Evolutionary conservation across 768 basidiomycete genomes (phyloP), one percentile per base, ranked within the genome.

Genomic region (Hirschioporus abietinus): DNA sequence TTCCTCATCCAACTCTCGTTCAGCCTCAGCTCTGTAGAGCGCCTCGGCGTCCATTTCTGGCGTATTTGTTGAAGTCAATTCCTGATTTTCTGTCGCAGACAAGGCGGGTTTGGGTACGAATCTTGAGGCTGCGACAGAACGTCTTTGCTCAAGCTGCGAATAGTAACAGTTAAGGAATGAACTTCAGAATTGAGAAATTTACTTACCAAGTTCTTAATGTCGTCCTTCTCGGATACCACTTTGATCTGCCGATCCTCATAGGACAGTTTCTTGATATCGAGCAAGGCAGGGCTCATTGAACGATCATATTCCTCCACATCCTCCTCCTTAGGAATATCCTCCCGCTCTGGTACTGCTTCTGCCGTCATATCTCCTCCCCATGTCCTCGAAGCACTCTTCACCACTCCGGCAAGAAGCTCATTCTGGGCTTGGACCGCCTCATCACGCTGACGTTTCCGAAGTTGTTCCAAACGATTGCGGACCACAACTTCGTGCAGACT

Each of bases 401-500:
- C 88, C 65, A 93, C 92, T 60, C 90, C 92, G 35, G 92, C 91
- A 65, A 92, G 82, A 59, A 92, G 80, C 74, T 99, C 96, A 75
- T 95, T 91, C 72, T 97, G 95, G 0, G 95, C 95, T 71, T 92
- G 92, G 62, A 96, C 76, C 2, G 97, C 97, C 76, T 99, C 97
- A 72, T 99, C 96, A 66, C 97, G 86, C 77, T 99, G 97, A 64
- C 90, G 86, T 76, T 95, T 95, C 65, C 97, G 92, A 63, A 99
- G 86, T 72, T 99, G 95, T 73, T 99, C 97, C 17, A 99, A 81
- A 58, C 97, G 87, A 75, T 99, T 99, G 66, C 93, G 89, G 64
- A 99, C 93, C 12, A 99, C 96, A 30, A 99, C 91, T 80, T 99
- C 95, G 73, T 99, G 97, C 64, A 99, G 82, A 71, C 83, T 86